Conservation (phyloP, 23 red algal species). For the Gracilaria domingensis region DNA sequence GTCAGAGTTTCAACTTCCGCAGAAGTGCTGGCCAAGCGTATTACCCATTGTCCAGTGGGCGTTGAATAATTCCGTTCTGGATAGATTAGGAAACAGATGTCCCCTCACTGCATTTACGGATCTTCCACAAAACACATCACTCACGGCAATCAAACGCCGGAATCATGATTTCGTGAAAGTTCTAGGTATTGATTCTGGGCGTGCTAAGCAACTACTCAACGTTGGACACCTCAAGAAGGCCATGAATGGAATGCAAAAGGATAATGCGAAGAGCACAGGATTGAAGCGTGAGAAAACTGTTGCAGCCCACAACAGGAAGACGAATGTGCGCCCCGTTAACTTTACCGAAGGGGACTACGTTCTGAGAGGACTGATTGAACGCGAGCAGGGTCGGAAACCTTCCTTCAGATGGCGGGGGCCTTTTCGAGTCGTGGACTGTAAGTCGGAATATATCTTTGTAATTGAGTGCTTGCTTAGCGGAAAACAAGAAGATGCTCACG, state of each 20-base stretch:
- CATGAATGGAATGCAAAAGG: conserved; percentile 1
- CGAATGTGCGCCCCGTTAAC: not conserved
- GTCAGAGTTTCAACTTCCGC: no score
- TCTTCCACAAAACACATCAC: not conserved
- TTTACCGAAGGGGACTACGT: conserved; percentile 31
- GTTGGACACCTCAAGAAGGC: not conserved
- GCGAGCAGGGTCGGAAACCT: not conserved
- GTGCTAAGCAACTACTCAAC: not conserved
- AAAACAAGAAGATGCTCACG: conserved; percentile 9
- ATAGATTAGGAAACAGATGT: no score
- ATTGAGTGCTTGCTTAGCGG: not conserved
- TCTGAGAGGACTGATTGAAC: not conserved
- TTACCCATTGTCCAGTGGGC: no score
- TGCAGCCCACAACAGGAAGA: conserved; percentile 29
- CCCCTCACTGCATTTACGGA: no score
- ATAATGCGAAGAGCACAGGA: not conserved
- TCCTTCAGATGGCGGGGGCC: conserved; percentile 14
- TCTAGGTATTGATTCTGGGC: not conserved
- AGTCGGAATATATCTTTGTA: conserved; percentile 21
- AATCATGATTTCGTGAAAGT: not conserved
- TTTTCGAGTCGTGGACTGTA: not conserved
- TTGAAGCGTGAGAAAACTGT: not conserved
- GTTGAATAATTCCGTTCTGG: no score
- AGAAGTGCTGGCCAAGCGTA: no score
- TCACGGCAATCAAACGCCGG: not conserved